Conservation (phyloP, 371 early-diverging fungal genomes). For the Coemansia sp. region DNA sequence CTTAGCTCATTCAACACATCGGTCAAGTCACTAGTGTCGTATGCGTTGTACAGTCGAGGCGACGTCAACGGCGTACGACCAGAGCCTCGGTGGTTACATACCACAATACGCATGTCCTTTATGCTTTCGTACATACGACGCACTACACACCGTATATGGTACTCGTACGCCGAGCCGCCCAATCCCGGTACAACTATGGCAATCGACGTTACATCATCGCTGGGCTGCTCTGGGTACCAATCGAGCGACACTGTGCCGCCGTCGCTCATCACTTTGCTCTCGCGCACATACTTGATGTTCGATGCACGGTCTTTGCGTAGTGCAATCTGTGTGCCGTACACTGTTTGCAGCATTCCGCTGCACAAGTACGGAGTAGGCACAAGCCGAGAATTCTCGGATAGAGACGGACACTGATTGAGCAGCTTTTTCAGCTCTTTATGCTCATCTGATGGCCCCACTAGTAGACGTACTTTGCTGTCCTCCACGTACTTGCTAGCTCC, state of each 20-base stretch:
- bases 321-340: constrained; percentile 26
- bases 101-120: constrained; percentile 62
- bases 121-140: constrained; percentile 54
- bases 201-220: constrained; percentile 58
- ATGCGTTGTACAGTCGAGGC: constrained; percentile 75
- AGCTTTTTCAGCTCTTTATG: not conserved
- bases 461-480: constrained; percentile 7
- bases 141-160: constrained; percentile 74
- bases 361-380: constrained; percentile 43
- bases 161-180: constrained; percentile 80
- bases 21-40: constrained; percentile 79
- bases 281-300: constrained; percentile 52
- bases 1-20: constrained; percentile 57
- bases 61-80: constrained; percentile 66
- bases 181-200: constrained; percentile 80
- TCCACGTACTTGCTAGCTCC: constrained; percentile 3
- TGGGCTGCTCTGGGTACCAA: constrained; percentile 64
- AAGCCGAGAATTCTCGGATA: constrained; percentile 15
- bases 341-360: constrained; percentile 46
- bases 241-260: constrained; percentile 84
- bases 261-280: constrained; percentile 65
- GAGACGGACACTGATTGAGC: constrained; percentile 22
- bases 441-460: not conserved
- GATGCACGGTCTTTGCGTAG: constrained; percentile 15
- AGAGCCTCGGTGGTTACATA: constrained; percentile 86